These are phyloP conservation scores for Lodderomyces pseudojiufengensis DNA, from an alignment of 1,139 yeast genomes.

Conservation along the genomic window DNA sequence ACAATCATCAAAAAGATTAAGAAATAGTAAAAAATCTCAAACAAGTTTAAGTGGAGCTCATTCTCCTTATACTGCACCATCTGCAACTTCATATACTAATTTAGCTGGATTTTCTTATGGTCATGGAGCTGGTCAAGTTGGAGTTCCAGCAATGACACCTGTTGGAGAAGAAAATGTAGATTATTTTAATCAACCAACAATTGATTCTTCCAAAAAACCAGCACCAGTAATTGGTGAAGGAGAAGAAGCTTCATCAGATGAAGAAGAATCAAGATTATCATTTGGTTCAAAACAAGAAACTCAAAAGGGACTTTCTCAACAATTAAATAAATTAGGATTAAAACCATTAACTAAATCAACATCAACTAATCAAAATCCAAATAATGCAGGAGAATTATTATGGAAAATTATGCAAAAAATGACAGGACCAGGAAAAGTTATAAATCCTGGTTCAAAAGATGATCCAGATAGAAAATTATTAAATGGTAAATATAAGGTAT, in stretches of 20 bases:
- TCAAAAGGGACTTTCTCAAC: slow-evolving; percentile 46
- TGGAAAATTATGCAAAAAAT: slow-evolving; percentile 86
- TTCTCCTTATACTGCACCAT: slow-evolving; percentile 74
- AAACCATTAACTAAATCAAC: slow-evolving; percentile 35
- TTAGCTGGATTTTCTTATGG: slow-evolving; percentile 51
- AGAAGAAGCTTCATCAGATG: slow-evolving; percentile 30
- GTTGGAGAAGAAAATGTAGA: slow-evolving; percentile 41
- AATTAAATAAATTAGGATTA: slow-evolving; percentile 33
- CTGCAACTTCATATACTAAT: slow-evolving; percentile 64
- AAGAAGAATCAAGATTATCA: slow-evolving; percentile 49
- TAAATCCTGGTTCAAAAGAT: slow-evolving; percentile 55
- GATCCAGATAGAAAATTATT: slow-evolving; percentile 70
- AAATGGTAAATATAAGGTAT: slow-evolving; percentile 74
- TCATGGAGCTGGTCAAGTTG: slow-evolving; percentile 29
- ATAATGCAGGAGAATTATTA: slow-evolving; percentile 47
- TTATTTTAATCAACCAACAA: slow-evolving; percentile 40
- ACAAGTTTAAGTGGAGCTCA: slow-evolving; percentile 27
- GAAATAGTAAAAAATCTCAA: slow-evolving; percentile 8
- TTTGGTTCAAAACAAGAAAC: slow-evolving; percentile 56
- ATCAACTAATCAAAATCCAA: slow-evolving; percentile 7
- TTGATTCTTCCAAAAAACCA: neutral
- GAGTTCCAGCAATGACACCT: slow-evolving; percentile 41
- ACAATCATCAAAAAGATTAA: slow-evolving; percentile 39
- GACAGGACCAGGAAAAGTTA: slow-evolving; percentile 80
- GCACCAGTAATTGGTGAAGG: slow-evolving; percentile 13